A percentile compares a stretch with the other conserved stretches of the same genome.
phyloP scores from a whole-genome alignment of 345 rosid species.

The Camelina laxa region DNA sequence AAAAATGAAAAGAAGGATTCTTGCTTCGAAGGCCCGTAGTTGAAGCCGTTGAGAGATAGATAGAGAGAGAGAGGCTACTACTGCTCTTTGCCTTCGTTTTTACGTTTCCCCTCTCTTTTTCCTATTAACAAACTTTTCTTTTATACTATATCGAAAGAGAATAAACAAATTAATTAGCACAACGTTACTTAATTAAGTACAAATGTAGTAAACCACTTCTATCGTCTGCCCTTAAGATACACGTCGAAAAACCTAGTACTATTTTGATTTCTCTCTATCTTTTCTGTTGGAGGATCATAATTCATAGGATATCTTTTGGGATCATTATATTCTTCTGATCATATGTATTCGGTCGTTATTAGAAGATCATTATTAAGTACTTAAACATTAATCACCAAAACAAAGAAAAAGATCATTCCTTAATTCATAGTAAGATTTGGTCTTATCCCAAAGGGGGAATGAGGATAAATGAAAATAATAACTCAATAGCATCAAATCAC shows the following conservation, averaged over 20 bases:
- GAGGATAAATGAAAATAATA: too few relatives aligned
- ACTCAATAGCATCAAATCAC: too few relatives aligned
- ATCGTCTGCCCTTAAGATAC: not conserved
- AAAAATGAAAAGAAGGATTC: constrained; percentile 41
- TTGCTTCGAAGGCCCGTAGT: constrained; percentile 47
- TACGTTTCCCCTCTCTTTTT: constrained; percentile 39
- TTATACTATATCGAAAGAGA: not conserved
- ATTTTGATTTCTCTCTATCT: not conserved
- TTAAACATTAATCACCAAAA: too few relatives aligned
- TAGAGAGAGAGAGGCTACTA: constrained; percentile 1
- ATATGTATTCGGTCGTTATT: not conserved
- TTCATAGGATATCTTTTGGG: not conserved
- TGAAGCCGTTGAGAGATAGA: constrained; percentile 33
- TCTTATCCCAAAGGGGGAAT: too few relatives aligned
- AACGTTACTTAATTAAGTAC: not conserved
- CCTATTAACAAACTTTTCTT: not conserved
- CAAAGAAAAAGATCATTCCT: too few relatives aligned
- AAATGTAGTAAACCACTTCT: not conserved
- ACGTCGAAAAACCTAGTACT: not conserved
- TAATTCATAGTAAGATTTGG: too few relatives aligned
- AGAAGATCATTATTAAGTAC: too few relatives aligned
- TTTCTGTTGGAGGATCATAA: not conserved
- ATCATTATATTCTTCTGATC: not conserved
- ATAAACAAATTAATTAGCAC: constrained; percentile 7
- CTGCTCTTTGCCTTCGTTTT: constrained; percentile 36